Evolutionary conservation across 2,329 filamentous ascomycete species (phyloP).

Genomic region (Neofusicoccum parvum): DNA sequence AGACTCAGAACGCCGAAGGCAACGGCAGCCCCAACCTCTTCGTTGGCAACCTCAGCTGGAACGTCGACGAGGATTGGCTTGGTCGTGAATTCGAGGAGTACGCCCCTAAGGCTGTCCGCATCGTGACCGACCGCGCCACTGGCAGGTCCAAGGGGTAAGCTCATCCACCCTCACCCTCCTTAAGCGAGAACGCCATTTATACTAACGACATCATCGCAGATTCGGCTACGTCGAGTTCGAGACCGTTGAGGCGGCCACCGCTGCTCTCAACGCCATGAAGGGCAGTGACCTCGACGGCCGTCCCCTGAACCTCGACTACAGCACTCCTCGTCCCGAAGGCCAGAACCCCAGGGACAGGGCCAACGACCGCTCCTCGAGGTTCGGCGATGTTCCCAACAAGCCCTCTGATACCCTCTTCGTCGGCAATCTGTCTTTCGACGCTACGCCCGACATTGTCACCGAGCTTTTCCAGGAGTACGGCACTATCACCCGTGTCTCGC

Average conservation of each 20-base stretch:
- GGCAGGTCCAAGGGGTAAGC: conserved; percentile 79
- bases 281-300: conserved; percentile 74
- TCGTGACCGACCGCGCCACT: conserved; percentile 79
- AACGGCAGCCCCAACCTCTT: conserved; percentile 70
- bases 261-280: conserved; percentile 75
- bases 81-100: conserved; percentile 79
- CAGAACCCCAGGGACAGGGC: conserved; percentile 43
- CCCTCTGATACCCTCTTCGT: conserved; percentile 88
- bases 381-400: conserved; percentile 77
- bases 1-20: conserved; percentile 56
- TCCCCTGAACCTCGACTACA: conserved; percentile 76
- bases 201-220: conserved; percentile 35
- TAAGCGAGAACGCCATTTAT: conserved; percentile 30
- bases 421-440: conserved; percentile 85
- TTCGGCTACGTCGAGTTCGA: conserved; percentile 93
- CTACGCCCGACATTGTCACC: conserved; percentile 73
- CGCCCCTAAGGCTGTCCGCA: conserved; percentile 70
- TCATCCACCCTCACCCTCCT: not conserved
- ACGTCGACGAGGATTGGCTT: conserved; percentile 81
- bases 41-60: conserved; percentile 89
- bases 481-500: conserved; percentile 75
- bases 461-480: conserved; percentile 74
- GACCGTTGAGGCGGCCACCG: conserved; percentile 66
- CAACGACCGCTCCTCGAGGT: conserved; percentile 64
- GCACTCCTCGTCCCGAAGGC: conserved; percentile 62